phyloP scores from a whole-genome alignment of 108 stramenopile species.

The Cafeteria roenbergensis region DNA sequence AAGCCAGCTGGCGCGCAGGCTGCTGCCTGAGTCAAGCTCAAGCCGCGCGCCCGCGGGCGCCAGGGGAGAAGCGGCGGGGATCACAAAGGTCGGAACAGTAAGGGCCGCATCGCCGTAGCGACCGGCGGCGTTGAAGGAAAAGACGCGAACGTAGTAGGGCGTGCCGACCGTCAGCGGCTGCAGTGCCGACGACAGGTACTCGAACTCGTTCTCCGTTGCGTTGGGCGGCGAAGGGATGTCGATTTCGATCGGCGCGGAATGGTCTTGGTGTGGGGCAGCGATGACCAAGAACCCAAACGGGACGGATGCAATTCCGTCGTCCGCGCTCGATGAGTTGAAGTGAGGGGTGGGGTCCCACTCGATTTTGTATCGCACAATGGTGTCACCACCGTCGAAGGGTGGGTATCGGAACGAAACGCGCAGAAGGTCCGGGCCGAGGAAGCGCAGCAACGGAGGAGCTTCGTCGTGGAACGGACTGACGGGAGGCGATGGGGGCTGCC shows the following conservation, averaged over 20 bases:
- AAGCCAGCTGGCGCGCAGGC: not conserved
- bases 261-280: no score
- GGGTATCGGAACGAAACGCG: not conserved
- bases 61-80: constrained; percentile 26
- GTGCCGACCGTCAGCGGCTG: constrained; percentile 22
- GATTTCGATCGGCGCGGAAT: no score
- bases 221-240: no score
- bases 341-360: constrained; percentile 1
- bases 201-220: no score
- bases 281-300: no score
- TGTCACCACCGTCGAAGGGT: constrained; percentile 5
- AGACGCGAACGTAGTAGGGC: constrained; percentile 45
- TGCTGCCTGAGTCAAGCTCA: constrained; percentile 4
- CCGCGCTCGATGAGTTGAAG: not conserved
- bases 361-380: not conserved
- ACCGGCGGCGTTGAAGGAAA: constrained; percentile 48
- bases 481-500: not conserved
- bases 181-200: no score
- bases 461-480: not conserved
- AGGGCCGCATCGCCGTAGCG: constrained; percentile 29
- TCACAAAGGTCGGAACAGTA: constrained; percentile 30
- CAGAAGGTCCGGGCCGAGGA: not conserved
- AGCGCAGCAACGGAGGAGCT: not conserved
- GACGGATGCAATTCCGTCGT: no score
- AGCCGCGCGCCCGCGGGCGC: no score